phyloP scores from a whole-genome alignment of 768 basidiomycete species.

The Amanita phalloides region DNA sequence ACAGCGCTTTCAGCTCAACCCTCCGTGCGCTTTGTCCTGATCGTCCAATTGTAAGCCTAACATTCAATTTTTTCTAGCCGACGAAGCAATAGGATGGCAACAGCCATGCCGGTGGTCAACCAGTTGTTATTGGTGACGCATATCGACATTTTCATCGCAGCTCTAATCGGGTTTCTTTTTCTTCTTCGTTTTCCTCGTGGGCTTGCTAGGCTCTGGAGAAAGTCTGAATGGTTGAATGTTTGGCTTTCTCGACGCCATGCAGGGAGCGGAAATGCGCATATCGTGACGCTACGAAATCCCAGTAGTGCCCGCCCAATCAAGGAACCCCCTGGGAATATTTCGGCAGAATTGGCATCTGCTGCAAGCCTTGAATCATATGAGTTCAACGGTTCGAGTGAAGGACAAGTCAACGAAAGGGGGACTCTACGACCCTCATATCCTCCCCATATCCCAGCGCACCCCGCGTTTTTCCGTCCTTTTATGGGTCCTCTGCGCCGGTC shows the following conservation, averaged over 20 bases:
- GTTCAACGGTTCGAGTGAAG: neutral
- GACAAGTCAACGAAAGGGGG: neutral
- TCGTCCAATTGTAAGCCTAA: no score
- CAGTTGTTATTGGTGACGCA: constrained; percentile 22
- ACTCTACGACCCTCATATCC: neutral
- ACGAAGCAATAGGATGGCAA: no score
- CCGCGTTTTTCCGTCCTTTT: neutral
- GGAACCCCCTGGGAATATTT: neutral
- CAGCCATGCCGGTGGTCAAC: neutral
- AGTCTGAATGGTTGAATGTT: constrained; percentile 43
- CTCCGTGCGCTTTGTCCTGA: no score
- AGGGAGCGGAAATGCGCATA: neutral
- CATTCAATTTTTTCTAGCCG: no score
- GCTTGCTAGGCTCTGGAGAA: constrained; percentile 38
- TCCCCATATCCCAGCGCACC: neutral
- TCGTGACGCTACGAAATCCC: neutral
- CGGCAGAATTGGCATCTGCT: neutral
- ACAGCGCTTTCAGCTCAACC: neutral
- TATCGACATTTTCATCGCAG: constrained; percentile 35
- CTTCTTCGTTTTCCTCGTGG: constrained; percentile 39
- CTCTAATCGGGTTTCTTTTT: constrained; percentile 27
- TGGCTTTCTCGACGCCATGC: constrained; percentile 30
- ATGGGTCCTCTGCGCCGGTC: neutral
- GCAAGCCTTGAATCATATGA: neutral
- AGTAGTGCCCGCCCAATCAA: neutral